A percentile compares a stretch with the other conserved stretches of the same genome.
phyloP scores from a whole-genome alignment of 345 rosid species.

The Aethionema arabicum region DNA sequence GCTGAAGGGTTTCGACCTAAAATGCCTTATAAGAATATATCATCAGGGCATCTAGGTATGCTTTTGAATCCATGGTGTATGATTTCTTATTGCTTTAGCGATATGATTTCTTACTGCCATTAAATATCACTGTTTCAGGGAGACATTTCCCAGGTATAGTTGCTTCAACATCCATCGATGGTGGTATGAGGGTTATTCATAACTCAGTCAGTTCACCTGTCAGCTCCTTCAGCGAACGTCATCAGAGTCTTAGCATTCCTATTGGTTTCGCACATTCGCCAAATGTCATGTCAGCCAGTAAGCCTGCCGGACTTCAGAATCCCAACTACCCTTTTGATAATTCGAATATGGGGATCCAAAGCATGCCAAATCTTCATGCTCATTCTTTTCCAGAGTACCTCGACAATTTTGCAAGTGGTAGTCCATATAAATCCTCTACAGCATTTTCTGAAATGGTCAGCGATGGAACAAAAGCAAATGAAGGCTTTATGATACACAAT shows the following conservation, averaged over 20 bases:
- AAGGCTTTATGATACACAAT: conserved; percentile 54
- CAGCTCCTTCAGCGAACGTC: conserved; percentile 56
- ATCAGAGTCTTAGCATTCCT: conserved; percentile 65
- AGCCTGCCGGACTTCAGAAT: conserved; percentile 53
- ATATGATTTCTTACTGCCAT: conserved; percentile 27
- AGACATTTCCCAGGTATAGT: conserved; percentile 47
- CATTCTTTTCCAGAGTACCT: conserved; percentile 75
- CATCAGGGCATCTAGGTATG: conserved; percentile 55
- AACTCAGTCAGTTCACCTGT: conserved; percentile 48
- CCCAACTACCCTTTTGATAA: conserved; percentile 52
- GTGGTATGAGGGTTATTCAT: conserved; percentile 52
- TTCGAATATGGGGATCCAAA: conserved; percentile 50
- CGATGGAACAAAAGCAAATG: conserved; percentile 48
- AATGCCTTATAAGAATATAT: conserved; percentile 45
- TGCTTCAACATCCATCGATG: conserved; percentile 49
- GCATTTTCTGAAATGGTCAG: conserved; percentile 45
- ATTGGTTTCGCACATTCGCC: conserved; percentile 60
- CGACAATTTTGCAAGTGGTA: conserved; percentile 54
- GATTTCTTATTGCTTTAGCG: conserved; percentile 5
- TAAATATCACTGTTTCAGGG: conserved; percentile 35
- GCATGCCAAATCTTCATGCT: conserved; percentile 59
- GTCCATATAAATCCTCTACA: conserved; percentile 50
- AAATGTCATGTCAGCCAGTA: conserved; percentile 56
- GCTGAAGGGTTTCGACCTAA: conserved; percentile 45
- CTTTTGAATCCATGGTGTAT: conserved; percentile 15